These are phyloP conservation scores for Tetrahymena borealis DNA, from an alignment of 73 alveolate genomes.

Conservation along the genomic window DNA sequence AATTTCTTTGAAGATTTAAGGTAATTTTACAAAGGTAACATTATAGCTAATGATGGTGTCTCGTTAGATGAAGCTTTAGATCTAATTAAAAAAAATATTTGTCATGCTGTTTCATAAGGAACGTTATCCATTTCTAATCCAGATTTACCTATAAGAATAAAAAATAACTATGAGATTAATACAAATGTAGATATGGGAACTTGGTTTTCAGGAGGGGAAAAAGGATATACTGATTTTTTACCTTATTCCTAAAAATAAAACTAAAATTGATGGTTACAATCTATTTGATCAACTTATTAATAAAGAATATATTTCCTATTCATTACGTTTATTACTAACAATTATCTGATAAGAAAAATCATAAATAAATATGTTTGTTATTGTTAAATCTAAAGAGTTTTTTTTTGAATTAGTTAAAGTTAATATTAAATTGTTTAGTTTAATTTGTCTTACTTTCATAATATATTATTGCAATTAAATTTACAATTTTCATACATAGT, in stretches of 20 bases:
- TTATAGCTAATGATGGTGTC: not conserved
- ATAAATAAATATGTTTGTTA: too few relatives aligned
- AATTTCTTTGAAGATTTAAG: conserved; percentile 10
- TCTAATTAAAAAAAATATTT: not conserved
- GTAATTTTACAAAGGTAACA: conserved; percentile 3
- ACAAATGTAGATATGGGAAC: conserved; percentile 9
- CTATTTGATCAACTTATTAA: too few relatives aligned
- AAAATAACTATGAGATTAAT: conserved; percentile 17
- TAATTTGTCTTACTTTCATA: too few relatives aligned
- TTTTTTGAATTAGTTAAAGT: too few relatives aligned
- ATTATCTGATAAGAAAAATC: too few relatives aligned
- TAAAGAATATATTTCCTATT: too few relatives aligned
- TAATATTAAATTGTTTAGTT: too few relatives aligned
- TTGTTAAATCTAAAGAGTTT: too few relatives aligned
- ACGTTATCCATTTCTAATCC: conserved; percentile 33
- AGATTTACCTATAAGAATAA: conserved; percentile 13
- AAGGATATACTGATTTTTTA: conserved; percentile 36
- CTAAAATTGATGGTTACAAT: not conserved
- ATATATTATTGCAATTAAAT: too few relatives aligned
- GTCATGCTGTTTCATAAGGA: conserved; percentile 27
- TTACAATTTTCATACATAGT: too few relatives aligned
- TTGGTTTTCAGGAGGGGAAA: conserved; percentile 36
- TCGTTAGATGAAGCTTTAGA: conserved; percentile 5
- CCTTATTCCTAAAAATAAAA: not conserved
- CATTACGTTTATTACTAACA: too few relatives aligned